These are phyloP conservation scores for Strobilomyces confusus DNA, from an alignment of 768 basidiomycete genomes.

Conservation along the genomic window DNA sequence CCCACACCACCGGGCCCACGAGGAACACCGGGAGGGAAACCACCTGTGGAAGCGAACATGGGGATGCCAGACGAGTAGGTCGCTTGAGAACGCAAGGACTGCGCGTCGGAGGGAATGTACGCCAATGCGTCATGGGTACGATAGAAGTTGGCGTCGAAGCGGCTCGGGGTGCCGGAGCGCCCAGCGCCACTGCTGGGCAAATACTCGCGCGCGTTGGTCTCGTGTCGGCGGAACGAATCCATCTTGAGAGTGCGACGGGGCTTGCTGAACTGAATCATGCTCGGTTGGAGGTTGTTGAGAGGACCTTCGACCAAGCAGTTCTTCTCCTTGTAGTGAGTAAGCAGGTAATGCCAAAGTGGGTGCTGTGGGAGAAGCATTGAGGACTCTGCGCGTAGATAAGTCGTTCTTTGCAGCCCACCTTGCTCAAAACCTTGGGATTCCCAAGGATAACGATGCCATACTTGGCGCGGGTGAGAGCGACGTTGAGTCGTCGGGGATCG, in stretches of 20 bases:
- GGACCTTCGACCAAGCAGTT: slow-evolving; percentile 93
- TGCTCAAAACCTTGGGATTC: slow-evolving; percentile 99
- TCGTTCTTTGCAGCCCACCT: slow-evolving; percentile 50
- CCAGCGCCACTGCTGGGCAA: slow-evolving; percentile 37
- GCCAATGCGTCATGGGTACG: slow-evolving; percentile 90
- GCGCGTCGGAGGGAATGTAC: slow-evolving; percentile 93
- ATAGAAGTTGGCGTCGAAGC: slow-evolving; percentile 95
- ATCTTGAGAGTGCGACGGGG: slow-evolving; percentile 89
- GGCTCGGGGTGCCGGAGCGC: slow-evolving; percentile 86
- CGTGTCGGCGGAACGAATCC: slow-evolving; percentile 92
- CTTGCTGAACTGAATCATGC: slow-evolving; percentile 99
- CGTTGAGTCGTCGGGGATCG: slow-evolving; percentile 93
- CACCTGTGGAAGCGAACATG: slow-evolving; percentile 68
- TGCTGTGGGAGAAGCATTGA: slow-evolving; percentile 52
- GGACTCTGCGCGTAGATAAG: slow-evolving; percentile 5
- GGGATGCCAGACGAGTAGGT: slow-evolving; percentile 92
- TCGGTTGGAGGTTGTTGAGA: slow-evolving; percentile 90
- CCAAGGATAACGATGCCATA: slow-evolving; percentile 99
- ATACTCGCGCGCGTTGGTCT: slow-evolving; percentile 86
- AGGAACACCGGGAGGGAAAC: slow-evolving; percentile 64
- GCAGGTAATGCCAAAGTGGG: slow-evolving; percentile 95
- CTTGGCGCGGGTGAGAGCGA: slow-evolving; percentile 95
- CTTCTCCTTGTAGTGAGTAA: slow-evolving; percentile 99
- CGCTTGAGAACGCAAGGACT: slow-evolving; percentile 94
- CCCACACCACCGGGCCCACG: slow-evolving; percentile 55